phyloP scores from a whole-genome alignment of 2,329 filamentous ascomycete species.

The Endoconidiophora polonica region DNA sequence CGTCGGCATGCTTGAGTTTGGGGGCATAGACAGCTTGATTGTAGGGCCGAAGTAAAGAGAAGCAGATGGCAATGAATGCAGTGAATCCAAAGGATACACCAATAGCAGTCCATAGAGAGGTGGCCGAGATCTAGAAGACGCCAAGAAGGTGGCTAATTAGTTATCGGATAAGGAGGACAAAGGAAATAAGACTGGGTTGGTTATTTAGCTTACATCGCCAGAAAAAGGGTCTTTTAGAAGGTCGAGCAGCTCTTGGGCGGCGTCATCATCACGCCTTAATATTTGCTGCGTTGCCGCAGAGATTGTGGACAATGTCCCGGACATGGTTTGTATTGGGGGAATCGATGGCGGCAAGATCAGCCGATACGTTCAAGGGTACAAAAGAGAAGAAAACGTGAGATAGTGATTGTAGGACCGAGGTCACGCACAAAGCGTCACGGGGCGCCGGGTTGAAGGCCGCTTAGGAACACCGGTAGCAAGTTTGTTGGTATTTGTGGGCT shows the following conservation, averaged over 20 bases:
- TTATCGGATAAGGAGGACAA: neutral
- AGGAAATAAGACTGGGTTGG: neutral
- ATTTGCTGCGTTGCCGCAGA: slow-evolving; percentile 2
- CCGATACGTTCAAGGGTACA: no score
- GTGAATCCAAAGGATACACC: slow-evolving; percentile 66
- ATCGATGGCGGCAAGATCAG: no score
- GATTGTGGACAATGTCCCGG: neutral
- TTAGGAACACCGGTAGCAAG: no score
- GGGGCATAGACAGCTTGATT: slow-evolving; percentile 89
- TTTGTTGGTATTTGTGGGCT: no score
- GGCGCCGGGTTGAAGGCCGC: no score
- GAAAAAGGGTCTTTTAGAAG: slow-evolving; percentile 35
- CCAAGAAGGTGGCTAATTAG: slow-evolving; percentile 2
- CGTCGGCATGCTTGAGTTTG: slow-evolving; percentile 80
- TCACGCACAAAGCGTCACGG: neutral
- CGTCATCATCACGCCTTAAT: slow-evolving; percentile 15
- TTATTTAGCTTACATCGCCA: slow-evolving; percentile 24
- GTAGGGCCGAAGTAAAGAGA: slow-evolving; percentile 80
- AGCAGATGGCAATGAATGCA: slow-evolving; percentile 54
- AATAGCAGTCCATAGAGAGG: slow-evolving; percentile 62
- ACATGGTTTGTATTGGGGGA: no score
- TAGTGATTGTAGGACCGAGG: no score
- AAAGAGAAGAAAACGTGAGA: no score
- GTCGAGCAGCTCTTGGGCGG: slow-evolving; percentile 29
- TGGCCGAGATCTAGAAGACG: slow-evolving; percentile 13